phyloP scores from a whole-genome alignment of 768 basidiomycete genomes.

The Leccinum fibrillosum region DNA sequence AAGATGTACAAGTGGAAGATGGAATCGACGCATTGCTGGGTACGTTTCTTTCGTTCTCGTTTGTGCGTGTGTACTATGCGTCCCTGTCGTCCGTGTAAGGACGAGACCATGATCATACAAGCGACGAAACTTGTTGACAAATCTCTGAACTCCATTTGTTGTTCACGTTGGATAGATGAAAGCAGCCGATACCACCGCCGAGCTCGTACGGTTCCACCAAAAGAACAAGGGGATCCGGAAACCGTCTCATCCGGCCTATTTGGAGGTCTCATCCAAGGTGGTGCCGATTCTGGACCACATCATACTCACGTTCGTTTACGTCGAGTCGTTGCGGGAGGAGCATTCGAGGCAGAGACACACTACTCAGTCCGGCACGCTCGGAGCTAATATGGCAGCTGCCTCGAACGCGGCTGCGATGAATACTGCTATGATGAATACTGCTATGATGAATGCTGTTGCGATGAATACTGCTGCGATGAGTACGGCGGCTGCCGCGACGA shows the following conservation, averaged over 20 bases:
- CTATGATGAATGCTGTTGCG: too few relatives aligned
- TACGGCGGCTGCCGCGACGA: not conserved
- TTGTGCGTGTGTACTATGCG: not conserved
- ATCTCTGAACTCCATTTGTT: not conserved
- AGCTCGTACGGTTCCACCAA: conserved; percentile 24
- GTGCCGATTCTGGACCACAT: conserved; percentile 24
- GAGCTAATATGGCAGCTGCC: not conserved
- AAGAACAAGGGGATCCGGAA: conserved; percentile 22
- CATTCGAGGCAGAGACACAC: not conserved
- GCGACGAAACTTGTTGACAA: not conserved
- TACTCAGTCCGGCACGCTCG: not conserved
- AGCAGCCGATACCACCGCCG: conserved; percentile 3
- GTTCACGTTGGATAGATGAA: conserved; percentile 15
- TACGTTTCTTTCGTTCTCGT: conserved; percentile 3
- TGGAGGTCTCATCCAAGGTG: conserved; percentile 15
- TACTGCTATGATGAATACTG: too few relatives aligned
- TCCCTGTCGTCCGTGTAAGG: not conserved
- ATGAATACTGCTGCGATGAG: too few relatives aligned
- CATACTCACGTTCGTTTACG: conserved; percentile 26
- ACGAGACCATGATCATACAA: not conserved
- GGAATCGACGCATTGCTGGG: conserved; percentile 24
- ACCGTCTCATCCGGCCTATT: conserved; percentile 20
- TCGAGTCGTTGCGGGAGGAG: conserved; percentile 18
- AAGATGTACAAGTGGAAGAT: conserved; percentile 33
- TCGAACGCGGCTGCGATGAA: too few relatives aligned